Percentiles rank a stretch among this genome's conserved stretches.
These are phyloP conservation scores for Trametes elegans DNA, from an alignment of 768 basidiomycete genomes.

Conservation along the genomic window DNA sequence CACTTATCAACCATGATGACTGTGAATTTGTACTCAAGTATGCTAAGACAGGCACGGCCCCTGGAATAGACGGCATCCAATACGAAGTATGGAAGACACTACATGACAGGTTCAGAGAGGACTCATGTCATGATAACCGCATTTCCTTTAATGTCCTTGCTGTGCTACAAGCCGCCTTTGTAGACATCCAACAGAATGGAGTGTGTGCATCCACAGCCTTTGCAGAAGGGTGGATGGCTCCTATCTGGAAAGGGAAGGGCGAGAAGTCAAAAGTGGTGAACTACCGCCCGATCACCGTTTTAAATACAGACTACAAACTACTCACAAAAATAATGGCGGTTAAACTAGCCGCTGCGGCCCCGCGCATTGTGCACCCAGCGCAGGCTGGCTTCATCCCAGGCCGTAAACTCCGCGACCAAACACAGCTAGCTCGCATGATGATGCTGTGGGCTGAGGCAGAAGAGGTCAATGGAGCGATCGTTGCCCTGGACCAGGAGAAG, in stretches of 20 bases:
- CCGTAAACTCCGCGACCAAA: conserved; percentile 33
- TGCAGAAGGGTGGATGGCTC: conserved; percentile 33
- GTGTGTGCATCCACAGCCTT: conserved; percentile 21
- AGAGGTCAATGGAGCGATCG: conserved; percentile 14
- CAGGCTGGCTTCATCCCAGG: conserved; percentile 41
- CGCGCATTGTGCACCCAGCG: conserved; percentile 31
- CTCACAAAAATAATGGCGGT: conserved; percentile 27
- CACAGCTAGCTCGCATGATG: conserved; percentile 23
- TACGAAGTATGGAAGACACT: not conserved
- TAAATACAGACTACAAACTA: conserved; percentile 35
- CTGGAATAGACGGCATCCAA: not conserved
- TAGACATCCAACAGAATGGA: not conserved
- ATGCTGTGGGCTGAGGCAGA: conserved; percentile 8
- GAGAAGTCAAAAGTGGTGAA: conserved; percentile 1
- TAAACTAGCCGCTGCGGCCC: conserved; percentile 13
- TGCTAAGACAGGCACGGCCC: not conserved
- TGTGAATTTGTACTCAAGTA: not conserved
- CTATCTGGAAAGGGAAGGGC: conserved; percentile 34
- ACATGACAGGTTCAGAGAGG: not conserved
- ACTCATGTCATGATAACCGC: not conserved
- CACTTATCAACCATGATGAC: not conserved
- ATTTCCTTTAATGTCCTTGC: not conserved
- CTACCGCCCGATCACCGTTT: conserved; percentile 21
- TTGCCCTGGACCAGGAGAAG: not conserved
- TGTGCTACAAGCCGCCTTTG: not conserved